These are phyloP conservation scores for Mortierella claussenii DNA, from an alignment of 192 early-diverging fungal genomes.

Conservation along the genomic window DNA sequence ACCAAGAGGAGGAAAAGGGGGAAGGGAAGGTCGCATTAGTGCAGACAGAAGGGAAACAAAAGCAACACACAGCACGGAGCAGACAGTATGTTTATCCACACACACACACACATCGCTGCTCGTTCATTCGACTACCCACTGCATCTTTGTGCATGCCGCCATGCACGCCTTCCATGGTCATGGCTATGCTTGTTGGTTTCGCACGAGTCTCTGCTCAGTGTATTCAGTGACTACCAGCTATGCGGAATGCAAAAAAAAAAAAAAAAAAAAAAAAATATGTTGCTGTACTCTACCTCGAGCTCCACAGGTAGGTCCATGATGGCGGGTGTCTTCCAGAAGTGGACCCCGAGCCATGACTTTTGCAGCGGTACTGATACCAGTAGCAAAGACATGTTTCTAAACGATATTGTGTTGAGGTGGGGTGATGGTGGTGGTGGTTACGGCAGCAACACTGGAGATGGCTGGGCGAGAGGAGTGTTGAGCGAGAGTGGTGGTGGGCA, in stretches of 20 bases:
- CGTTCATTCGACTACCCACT: too few relatives aligned
- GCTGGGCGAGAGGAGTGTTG: too few relatives aligned
- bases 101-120: too few relatives aligned
- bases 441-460: too few relatives aligned
- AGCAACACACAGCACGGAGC: too few relatives aligned
- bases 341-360: slow-evolving; percentile 36
- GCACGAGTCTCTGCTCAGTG: too few relatives aligned
- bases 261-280: neutral
- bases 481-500: too few relatives aligned
- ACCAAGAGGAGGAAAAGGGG: neutral
- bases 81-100: too few relatives aligned
- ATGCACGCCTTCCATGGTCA: too few relatives aligned
- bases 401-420: neutral
- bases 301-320: slow-evolving; percentile 49
- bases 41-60: neutral
- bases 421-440: neutral
- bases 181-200: too few relatives aligned
- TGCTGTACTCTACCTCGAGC: slow-evolving; percentile 31
- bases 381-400: slow-evolving; percentile 25
- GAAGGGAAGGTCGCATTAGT: neutral
- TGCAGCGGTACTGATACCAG: slow-evolving; percentile 26
- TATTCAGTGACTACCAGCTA: too few relatives aligned
- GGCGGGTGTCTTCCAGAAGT: slow-evolving; percentile 35
- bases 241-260: neutral
- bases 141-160: too few relatives aligned